Evolutionary conservation across 2,329 filamentous ascomycete genomes (phyloP), one percentile per base, ranked within the genome.

Genomic region (Fusarium coffeatum): DNA sequence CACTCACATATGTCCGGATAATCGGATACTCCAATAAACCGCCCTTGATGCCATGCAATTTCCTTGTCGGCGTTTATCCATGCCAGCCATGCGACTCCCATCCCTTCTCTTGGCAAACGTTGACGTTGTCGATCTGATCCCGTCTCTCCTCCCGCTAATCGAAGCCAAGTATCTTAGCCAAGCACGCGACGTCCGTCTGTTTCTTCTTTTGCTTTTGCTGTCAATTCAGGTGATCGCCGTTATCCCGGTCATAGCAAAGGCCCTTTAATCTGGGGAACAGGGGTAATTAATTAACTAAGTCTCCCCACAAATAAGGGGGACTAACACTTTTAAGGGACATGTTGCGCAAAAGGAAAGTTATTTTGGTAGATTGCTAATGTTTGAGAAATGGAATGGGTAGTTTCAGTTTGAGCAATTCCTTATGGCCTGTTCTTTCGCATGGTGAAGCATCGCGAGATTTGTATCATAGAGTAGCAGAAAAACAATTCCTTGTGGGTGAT

Each of bases 291-390:
- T 4, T 25, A 18, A 12, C 41, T 18, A 51, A 5, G 45, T 63
- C 62, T 64, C 69, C 66, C 69, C 69, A 72, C 65, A 69, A 51
- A 48, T 59, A 59, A 72, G 60, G 68, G 68, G 68, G 23, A 27
- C 40, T 42, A 30, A 23, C 18, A 28, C 20, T 41, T 27, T 46
- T n/a, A 6, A 37, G 34, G 34, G 18, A 6, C 8, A n/a, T 37
- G 18, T 23, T 34, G 30, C 28, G 20, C 18, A 50, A 27, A 34
- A 22, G 18, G 22, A 27, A 28, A 42, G 30, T 11, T 48, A 32
- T 40, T 45, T 32, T 45, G 40, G 45, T 59, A 55, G 25, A 54
- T 54, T 64, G 42, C 57, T 37, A 34, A 25, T 55, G 64, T 71
- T 69, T 72, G 54, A 55, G 49, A 47, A 40, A 23, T 43, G 69